A percentile compares a stretch with the other conserved stretches of the same genome.
These are phyloP conservation scores for Calamus simplicifolius DNA, from an alignment of 176 grass and related monocot species.

Conservation along the genomic window DNA sequence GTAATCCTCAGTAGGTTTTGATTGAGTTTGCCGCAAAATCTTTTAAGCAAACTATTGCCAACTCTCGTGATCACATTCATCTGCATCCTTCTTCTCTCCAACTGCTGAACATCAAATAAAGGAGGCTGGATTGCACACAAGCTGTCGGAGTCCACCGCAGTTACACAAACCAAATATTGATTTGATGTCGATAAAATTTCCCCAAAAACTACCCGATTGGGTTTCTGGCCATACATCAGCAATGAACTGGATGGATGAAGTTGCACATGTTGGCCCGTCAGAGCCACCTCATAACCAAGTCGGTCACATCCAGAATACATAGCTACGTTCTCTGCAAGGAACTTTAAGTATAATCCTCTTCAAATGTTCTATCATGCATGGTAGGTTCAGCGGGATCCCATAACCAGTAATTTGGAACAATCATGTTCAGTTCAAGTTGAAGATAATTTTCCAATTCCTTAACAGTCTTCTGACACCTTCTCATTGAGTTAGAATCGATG, in stretches of 20 bases:
- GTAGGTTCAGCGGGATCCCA: conserved; percentile 64
- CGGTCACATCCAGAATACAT: conserved; percentile 72
- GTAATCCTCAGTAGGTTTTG: conserved; percentile 66
- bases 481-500: conserved; percentile 91
- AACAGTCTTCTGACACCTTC: conserved; percentile 70
- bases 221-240: conserved; percentile 45
- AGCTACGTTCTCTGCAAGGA: conserved; percentile 70
- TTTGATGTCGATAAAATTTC: conserved; percentile 64
- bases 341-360: conserved; percentile 71
- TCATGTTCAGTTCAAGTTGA: conserved; percentile 59
- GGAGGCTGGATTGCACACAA: conserved; percentile 37
- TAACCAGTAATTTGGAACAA: conserved; percentile 67
- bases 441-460: conserved; percentile 75
- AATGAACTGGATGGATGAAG: conserved; percentile 88
- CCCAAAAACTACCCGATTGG: conserved; percentile 87
- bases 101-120: conserved; percentile 31
- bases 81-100: conserved; percentile 64
- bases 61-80: conserved; percentile 53
- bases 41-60: conserved; percentile 50
- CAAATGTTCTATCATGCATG: conserved; percentile 48
- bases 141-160: conserved; percentile 58
- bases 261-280: conserved; percentile 55
- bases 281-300: conserved; percentile 82
- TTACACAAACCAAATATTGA: conserved; percentile 95
- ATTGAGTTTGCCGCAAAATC: conserved; percentile 54